Percentiles rank a stretch among this genome's conserved stretches.
Evolutionary conservation across 495 filamentous ascomycete species (phyloP).

Genomic region (Xylaria intraflava): DNA sequence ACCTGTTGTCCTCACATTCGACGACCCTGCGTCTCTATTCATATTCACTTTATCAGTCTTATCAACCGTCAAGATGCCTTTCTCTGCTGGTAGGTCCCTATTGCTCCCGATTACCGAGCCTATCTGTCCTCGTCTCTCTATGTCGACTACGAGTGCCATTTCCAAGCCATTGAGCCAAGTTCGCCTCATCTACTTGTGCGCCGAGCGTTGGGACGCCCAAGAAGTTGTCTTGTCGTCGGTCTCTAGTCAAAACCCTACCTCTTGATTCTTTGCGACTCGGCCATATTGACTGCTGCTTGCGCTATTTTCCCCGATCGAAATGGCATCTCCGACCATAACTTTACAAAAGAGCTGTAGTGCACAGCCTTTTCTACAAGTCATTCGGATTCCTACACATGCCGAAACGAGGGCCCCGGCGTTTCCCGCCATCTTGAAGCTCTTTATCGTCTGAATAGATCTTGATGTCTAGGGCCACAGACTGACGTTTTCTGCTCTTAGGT

Average conservation of each 20-base stretch:
- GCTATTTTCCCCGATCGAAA: conserved; percentile 29
- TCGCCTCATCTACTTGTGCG: not conserved
- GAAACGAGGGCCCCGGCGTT: not conserved
- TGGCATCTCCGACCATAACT: not conserved
- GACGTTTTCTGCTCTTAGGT: conserved; percentile 50
- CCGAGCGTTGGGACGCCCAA: not conserved
- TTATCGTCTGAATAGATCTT: not conserved
- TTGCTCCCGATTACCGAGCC: not conserved
- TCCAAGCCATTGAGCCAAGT: conserved; percentile 23
- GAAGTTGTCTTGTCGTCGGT: not conserved
- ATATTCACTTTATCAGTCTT: not conserved
- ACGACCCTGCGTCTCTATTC: conserved; percentile 9
- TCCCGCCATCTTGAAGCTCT: not conserved
- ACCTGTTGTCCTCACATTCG: conserved; percentile 15
- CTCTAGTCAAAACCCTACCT: not conserved
- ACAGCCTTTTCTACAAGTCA: not conserved
- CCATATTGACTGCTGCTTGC: conserved; percentile 17
- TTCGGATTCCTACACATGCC: not conserved
- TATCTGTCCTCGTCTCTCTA: conserved; percentile 9
- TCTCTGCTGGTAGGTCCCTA: conserved; percentile 35
- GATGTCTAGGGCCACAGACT: conserved; percentile 19
- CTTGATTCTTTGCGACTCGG: conserved; percentile 4
- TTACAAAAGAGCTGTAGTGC: not conserved
- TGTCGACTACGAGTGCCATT: conserved; percentile 9
- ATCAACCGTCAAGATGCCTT: conserved; percentile 38